Percentiles rank a stretch among this genome's conserved stretches.
phyloP scores from a whole-genome alignment of 768 basidiomycete genomes.

The Leucocoprinus leucothites region DNA sequence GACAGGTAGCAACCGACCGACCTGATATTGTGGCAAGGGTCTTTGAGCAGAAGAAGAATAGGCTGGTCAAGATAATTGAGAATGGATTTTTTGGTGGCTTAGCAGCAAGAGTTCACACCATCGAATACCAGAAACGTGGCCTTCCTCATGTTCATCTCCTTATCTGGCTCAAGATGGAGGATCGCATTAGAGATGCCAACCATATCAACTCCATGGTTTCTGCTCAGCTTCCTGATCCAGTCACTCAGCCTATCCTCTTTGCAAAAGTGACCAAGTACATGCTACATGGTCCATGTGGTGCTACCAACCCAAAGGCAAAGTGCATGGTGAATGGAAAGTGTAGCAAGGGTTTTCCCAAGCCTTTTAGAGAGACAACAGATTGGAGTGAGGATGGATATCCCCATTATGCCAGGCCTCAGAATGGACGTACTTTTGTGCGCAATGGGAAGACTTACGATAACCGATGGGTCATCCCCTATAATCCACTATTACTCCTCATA shows the following conservation, averaged over 20 bases:
- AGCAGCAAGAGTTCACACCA: conserved; percentile 48
- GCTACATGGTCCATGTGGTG: conserved; percentile 36
- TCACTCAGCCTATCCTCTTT: conserved; percentile 39
- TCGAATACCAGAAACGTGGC: conserved; percentile 54
- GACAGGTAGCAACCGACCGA: too few relatives aligned
- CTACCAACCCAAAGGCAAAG: conserved; percentile 21
- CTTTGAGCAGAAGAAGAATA: too few relatives aligned
- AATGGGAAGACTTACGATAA: too few relatives aligned
- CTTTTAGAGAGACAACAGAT: not conserved
- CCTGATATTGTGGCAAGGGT: too few relatives aligned
- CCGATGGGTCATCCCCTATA: too few relatives aligned
- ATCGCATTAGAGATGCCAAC: not conserved
- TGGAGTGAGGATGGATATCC: not conserved
- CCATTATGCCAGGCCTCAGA: not conserved
- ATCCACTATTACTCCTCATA: too few relatives aligned
- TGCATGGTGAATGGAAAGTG: conserved; percentile 38
- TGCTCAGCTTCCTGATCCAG: not conserved
- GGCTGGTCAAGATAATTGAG: too few relatives aligned
- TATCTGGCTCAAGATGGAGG: not conserved
- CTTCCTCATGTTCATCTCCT: conserved; percentile 40
- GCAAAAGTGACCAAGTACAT: conserved; percentile 32
- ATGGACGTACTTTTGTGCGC: not conserved
- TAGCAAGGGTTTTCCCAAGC: conserved; percentile 28
- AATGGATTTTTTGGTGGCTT: conserved; percentile 14
- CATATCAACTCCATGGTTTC: not conserved